Evolutionary conservation across 768 basidiomycete genomes (phyloP).

Genomic region (Psilocybe subaeruginosa): DNA sequence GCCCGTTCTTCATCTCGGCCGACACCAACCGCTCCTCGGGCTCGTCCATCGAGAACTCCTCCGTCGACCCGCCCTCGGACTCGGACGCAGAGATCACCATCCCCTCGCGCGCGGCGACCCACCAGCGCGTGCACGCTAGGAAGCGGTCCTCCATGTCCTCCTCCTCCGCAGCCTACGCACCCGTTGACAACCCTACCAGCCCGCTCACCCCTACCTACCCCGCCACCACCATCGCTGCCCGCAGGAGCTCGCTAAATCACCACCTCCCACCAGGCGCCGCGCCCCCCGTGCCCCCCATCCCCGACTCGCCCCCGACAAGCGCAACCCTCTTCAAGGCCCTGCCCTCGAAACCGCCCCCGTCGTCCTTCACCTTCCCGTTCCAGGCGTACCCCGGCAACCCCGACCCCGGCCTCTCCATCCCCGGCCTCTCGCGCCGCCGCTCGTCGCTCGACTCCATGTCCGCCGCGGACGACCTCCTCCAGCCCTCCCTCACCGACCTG

Average conservation of each 20-base stretch:
- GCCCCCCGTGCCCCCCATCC: slow-evolving; percentile 3
- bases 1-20: slow-evolving; percentile 29
- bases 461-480: slow-evolving; percentile 16
- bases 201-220: background rate
- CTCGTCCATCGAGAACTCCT: slow-evolving; percentile 17
- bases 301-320: slow-evolving; percentile 1
- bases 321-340: slow-evolving; percentile 5
- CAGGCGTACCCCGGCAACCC: slow-evolving; percentile 69
- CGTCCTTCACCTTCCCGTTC: slow-evolving; percentile 51
- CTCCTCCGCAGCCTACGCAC: background rate
- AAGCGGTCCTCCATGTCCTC: background rate
- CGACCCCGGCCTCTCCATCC: slow-evolving; percentile 52
- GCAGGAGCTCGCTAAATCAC: background rate
- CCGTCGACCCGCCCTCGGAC: slow-evolving; percentile 8
- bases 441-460: slow-evolving; percentile 23
- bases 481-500: slow-evolving; percentile 27
- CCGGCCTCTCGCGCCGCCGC: slow-evolving; percentile 42
- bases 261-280: background rate
- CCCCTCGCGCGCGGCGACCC: background rate
- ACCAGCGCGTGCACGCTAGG: background rate
- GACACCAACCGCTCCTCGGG: slow-evolving; percentile 13
- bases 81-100: slow-evolving; percentile 10
- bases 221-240: background rate
- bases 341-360: slow-evolving; percentile 32
- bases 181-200: background rate